Base-by-base conservation (phyloP, 495 filamentous ascomycete species). In the Penicillium fimorum region DNA sequence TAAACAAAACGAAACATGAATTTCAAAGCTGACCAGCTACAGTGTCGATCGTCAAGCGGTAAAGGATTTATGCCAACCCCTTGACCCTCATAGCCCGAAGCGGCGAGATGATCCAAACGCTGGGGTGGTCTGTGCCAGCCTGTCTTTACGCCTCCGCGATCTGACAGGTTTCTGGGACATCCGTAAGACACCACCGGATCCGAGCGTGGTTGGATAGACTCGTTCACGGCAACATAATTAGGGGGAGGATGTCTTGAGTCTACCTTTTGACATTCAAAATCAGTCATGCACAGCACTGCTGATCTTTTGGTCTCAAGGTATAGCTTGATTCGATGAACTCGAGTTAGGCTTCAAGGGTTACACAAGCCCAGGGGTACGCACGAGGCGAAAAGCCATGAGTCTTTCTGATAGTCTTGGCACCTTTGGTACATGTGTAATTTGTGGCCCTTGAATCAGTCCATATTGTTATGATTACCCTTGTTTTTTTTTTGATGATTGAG, bases 11-110 rank as follows among this genome's bases (percentile, higher is more conserved):
- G n/a, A n/a, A 40, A 42, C 37, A 25, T 50, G 37, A 29, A 53
- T 54, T 47, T 44, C 18, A 20, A 63, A 62, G 52, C 77, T 83
- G 55, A 82, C 67, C 52, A 57, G 60, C 58, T 59, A 60, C 70
- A 96, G 92, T 97, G 63, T 95, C 92, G 20, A 96, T 97, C 76
- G 78, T 97, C 71, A 97, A 97, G 78, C 87, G 90, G 76, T 97
- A 85, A 89, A 68, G 53, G 47, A 56, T 48, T 55, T 37, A 22
- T 47, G 50, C 43, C 30, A 51, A 45, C 60, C 52, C 24, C 59
- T 60, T 59, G 60, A 62, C 57, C 53, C 62, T 58, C 56, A 59
- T 49, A 59, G 66, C 62, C 64, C 68, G 55, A 57, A 64, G 63
- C 62, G 64, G 65, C 60, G 60, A 62, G 61, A 56, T 48, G 60